Conservation (phyloP, 257 asterid genomes). For the Nicotiana noctiflora region DNA sequence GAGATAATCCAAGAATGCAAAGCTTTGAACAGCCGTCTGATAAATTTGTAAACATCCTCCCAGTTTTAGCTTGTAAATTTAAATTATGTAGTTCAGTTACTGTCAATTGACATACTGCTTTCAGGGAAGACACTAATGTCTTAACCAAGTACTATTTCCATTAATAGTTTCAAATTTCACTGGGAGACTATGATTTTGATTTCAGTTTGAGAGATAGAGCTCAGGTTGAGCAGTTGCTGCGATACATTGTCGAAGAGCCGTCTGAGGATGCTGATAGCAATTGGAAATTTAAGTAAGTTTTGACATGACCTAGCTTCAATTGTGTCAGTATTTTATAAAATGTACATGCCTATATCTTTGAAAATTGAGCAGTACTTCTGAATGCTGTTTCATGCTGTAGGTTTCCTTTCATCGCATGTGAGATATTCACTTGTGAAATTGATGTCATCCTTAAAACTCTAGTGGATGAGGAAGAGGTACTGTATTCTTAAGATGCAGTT, state of each 20-base stretch:
- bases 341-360: conserved; percentile 12
- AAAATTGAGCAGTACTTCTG: conserved; percentile 1
- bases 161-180: neutral
- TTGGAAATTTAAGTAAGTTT: conserved; percentile 74
- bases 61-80: neutral
- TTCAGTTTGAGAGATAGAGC: conserved; percentile 88
- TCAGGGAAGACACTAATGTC: neutral
- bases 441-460: conserved; percentile 92
- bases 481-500: neutral
- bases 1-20: conserved; percentile 99
- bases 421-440: conserved; percentile 93
- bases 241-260: conserved; percentile 75
- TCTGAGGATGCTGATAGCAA: conserved; percentile 84
- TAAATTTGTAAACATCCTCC: conserved; percentile 64
- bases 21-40: conserved; percentile 89
- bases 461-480: conserved; percentile 95
- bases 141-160: neutral
- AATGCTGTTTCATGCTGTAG: conserved; percentile 30
- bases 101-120: neutral
- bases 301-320: neutral
- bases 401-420: conserved; percentile 97
- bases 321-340: neutral
- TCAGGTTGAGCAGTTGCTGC: conserved; percentile 86
- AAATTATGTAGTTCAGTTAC: neutral
- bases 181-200: conserved; percentile 8